phyloP scores from a whole-genome alignment of 345 rosid species.

The Acer negundo region DNA sequence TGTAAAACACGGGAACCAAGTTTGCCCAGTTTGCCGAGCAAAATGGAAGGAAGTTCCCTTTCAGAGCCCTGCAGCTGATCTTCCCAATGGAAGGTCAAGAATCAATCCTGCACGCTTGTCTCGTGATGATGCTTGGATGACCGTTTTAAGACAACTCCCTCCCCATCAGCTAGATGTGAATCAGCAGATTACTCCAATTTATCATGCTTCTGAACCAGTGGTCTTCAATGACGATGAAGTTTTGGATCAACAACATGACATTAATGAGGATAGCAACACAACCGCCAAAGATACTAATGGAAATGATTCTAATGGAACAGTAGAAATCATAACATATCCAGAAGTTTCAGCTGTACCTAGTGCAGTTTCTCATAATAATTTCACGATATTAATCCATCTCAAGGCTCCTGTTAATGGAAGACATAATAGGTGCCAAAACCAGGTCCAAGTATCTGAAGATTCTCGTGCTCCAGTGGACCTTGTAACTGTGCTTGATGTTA shows the following conservation, averaged over 20 bases:
- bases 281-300: conserved; percentile 26
- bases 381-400: conserved; percentile 75
- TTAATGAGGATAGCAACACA: conserved; percentile 21
- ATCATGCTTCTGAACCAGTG: conserved; percentile 61
- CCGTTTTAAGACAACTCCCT: conserved; percentile 47
- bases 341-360: conserved; percentile 66
- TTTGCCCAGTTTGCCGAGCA: conserved; percentile 91
- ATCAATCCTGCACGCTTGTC: conserved; percentile 50
- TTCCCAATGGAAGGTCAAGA: conserved; percentile 45
- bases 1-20: conserved; percentile 88
- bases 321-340: conserved; percentile 65
- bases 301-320: conserved; percentile 30
- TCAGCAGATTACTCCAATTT: conserved; percentile 53
- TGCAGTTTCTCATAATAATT: conserved; percentile 56
- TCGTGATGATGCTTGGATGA: conserved; percentile 66
- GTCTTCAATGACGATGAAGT: conserved; percentile 82
- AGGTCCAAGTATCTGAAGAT: conserved; percentile 26
- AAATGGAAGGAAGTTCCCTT: conserved; percentile 93
- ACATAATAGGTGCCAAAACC: conserved; percentile 20
- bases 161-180: conserved; percentile 46
- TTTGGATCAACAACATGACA: conserved; percentile 45
- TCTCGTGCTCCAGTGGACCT: conserved; percentile 90
- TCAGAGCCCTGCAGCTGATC: conserved; percentile 51
- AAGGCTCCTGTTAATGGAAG: conserved; percentile 65
- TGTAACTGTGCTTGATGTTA: conserved; percentile 94